Evolutionary conservation across 257 asterid genomes (phyloP).

Genomic region (Eucommia ulmoides): DNA sequence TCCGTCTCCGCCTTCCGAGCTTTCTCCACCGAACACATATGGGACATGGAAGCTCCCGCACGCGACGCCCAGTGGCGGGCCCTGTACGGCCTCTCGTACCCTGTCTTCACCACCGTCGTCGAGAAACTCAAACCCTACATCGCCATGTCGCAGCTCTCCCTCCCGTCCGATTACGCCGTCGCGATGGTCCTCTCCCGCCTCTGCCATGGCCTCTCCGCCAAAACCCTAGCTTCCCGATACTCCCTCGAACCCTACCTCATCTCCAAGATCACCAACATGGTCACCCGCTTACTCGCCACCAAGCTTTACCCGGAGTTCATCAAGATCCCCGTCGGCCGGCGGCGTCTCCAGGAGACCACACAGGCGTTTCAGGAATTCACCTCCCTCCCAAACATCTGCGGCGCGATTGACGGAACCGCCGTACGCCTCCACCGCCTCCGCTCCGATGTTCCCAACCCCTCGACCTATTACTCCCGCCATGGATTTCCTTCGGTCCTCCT

Average conservation of each 20-base stretch:
- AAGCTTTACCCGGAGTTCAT: constrained; percentile 89
- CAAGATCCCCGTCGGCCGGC: constrained; percentile 64
- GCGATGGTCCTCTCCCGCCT: constrained; percentile 96
- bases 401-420: constrained; percentile 81
- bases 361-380: constrained; percentile 83
- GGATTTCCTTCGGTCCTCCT: constrained; percentile 69
- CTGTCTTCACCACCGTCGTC: constrained; percentile 88
- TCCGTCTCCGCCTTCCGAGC: constrained; percentile 97
- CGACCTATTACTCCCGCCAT: constrained; percentile 43
- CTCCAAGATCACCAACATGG: constrained; percentile 93
- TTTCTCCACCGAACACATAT: constrained; percentile 85
- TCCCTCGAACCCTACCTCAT: constrained; percentile 89
- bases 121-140: constrained; percentile 91
- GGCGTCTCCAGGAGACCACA: constrained; percentile 68
- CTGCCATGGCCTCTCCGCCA: constrained; percentile 63
- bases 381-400: constrained; percentile 68
- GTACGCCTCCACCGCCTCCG: constrained; percentile 52
- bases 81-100: constrained; percentile 82
- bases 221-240: constrained; percentile 77
- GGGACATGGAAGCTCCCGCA: constrained; percentile 94
- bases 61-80: constrained; percentile 98
- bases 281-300: constrained; percentile 88
- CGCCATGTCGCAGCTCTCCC: constrained; percentile 84
- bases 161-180: constrained; percentile 96
- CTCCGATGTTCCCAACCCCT: constrained; percentile 35